Evolutionary conservation across 306 rosid species (phyloP).

Genomic region (Phaseolus lunatus): DNA sequence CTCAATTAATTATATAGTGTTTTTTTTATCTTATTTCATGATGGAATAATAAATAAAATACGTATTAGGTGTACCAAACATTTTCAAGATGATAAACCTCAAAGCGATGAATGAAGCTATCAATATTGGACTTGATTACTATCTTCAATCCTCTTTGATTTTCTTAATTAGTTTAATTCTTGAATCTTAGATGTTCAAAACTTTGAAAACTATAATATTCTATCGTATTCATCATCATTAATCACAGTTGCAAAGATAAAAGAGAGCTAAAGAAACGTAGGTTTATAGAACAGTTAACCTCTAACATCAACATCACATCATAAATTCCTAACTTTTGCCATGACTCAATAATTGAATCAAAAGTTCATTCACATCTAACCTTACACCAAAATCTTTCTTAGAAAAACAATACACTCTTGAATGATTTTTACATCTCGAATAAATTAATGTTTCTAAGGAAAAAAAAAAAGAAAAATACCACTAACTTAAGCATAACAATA

Average conservation of each 20-base stretch:
- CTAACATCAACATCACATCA: not conserved
- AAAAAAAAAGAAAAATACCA: too few relatives aligned
- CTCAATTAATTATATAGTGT: not conserved
- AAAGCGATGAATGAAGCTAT: not conserved
- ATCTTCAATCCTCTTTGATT: not conserved
- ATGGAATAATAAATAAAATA: not conserved
- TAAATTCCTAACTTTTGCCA: not conserved
- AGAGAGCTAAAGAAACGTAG: not conserved
- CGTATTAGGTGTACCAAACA: slow-evolving; percentile 11
- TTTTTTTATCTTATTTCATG: not conserved
- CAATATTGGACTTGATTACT: not conserved
- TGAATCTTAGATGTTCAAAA: not conserved
- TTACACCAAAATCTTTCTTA: not conserved
- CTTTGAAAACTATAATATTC: not conserved
- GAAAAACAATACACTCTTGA: not conserved
- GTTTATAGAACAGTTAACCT: not conserved
- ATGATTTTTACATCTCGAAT: not conserved
- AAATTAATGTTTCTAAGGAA: too few relatives aligned
- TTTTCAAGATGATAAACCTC: not conserved
- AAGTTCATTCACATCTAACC: not conserved
- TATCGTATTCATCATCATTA: not conserved
- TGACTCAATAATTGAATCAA: not conserved
- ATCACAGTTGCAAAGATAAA: not conserved
- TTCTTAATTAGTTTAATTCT: not conserved
- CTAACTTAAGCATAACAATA: too few relatives aligned